Percentiles rank a stretch among this genome's conserved stretches.
These are phyloP conservation scores for Ustilago loliicola DNA, from an alignment of 1,284 basidiomycete genomes.

Conservation along the genomic window DNA sequence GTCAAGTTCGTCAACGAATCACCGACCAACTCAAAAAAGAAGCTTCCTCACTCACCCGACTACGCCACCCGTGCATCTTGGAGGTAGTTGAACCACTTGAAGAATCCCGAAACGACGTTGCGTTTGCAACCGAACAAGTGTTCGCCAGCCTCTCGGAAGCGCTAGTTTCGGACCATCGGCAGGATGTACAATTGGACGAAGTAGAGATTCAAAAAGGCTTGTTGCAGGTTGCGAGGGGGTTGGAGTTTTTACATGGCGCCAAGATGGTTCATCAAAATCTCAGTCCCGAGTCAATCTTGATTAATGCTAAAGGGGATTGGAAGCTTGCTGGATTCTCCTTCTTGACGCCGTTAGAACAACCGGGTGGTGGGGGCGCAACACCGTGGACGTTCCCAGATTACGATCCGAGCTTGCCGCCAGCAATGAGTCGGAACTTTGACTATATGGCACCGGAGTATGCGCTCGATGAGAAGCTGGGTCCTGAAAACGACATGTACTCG, in stretches of 20 bases:
- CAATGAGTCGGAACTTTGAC: constrained; percentile 92
- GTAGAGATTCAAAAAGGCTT: constrained; percentile 94
- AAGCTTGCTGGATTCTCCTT: constrained; percentile 92
- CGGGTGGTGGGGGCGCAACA: constrained; percentile 79
- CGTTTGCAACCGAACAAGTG: constrained; percentile 88
- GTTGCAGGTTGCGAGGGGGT: constrained; percentile 90
- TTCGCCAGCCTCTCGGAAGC: constrained; percentile 50
- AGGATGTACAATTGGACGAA: constrained; percentile 65
- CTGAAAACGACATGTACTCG: constrained; percentile 93
- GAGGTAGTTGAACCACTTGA: constrained; percentile 99
- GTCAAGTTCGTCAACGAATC: constrained; percentile 43
- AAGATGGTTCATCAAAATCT: constrained; percentile 93
- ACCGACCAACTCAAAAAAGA: constrained; percentile 67
- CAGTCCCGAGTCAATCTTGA: constrained; percentile 74
- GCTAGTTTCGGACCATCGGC: constrained; percentile 41
- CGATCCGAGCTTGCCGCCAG: constrained; percentile 83
- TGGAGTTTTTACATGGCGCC: constrained; percentile 91
- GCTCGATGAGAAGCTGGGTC: constrained; percentile 83
- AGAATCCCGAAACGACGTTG: constrained; percentile 84
- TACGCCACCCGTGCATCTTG: constrained; percentile 94
- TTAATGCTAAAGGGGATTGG: constrained; percentile 87
- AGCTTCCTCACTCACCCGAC: constrained; percentile 83
- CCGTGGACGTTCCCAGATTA: constrained; percentile 90
- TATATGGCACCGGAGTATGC: constrained; percentile 95
- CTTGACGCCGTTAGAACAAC: constrained; percentile 79